Evolutionary conservation across 805 yeast genomes (phyloP), one percentile per base, ranked within the genome.

Genomic region (Candida andamanensis): DNA sequence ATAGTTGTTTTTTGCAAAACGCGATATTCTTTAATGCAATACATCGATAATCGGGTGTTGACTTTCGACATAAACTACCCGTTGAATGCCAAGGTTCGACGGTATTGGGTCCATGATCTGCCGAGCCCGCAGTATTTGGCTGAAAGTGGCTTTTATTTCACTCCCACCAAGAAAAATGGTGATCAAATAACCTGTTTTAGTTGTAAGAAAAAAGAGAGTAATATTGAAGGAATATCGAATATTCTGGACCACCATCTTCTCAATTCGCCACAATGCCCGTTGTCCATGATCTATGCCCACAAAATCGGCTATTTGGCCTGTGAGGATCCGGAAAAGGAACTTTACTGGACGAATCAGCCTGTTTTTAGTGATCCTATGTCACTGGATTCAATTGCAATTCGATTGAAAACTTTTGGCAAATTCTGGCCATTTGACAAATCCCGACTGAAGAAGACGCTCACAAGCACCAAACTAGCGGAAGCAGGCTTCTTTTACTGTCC

Each of bases 181-280:
- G 79, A 75, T 44, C 67, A 75, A 32, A 73, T 73, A 7, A 65
- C 76, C 11, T 82, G 90, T 52, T 69, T 67, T 33, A 59, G 65
- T 45, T 82, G 90, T 53, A 58, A 67, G 17, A 60, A 60, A 35
- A 47, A 46, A 18, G 63, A 57, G 30, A 45, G 46, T 16, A 47
- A 45, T 24, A 30, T 52, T 4, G 45, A 39, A 6, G 49, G 45
- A 7, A 39, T 43, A 5, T 32, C 32, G 6, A 36, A 46, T 9
- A 40, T 52, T 10, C 41, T 43, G 11, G 41, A 36, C 11, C 33
- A 42, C 19, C 60, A 55, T 28, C 33, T 50, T 15, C 13, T 19
- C 11, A 43, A 41, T 27, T 38, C 41, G 33, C 48, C 54, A 10
- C 17, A 36, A 1, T 52, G 57, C 36, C 41, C 44, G 2, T 37